A percentile compares a stretch with the other conserved stretches of the same genome.
These are phyloP conservation scores for Echium plantagineum DNA, from an alignment of 257 asterid genomes.

Conservation along the genomic window DNA sequence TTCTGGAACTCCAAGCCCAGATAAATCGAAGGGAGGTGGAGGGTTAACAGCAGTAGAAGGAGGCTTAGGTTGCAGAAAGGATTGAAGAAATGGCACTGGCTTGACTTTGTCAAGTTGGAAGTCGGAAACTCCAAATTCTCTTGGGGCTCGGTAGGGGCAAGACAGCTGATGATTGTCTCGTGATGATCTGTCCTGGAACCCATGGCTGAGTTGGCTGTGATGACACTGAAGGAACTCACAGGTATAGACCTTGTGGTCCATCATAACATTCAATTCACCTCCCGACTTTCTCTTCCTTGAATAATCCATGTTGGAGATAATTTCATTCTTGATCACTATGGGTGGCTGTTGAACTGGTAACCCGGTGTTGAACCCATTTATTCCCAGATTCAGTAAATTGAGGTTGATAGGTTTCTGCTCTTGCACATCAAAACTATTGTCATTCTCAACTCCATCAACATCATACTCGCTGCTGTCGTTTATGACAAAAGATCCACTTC, in stretches of 20 bases:
- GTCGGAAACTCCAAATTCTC: background rate
- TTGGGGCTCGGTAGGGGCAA: constrained; percentile 36
- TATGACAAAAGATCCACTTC: constrained; percentile 33
- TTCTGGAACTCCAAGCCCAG: constrained; percentile 63
- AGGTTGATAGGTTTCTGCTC: constrained; percentile 62
- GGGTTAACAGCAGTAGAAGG: constrained; percentile 17
- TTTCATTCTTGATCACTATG: constrained; percentile 30
- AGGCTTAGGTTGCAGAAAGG: constrained; percentile 32
- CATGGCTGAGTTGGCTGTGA: constrained; percentile 41
- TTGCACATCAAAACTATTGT: constrained; percentile 35
- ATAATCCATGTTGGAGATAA: constrained; percentile 36
- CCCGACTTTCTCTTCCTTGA: constrained; percentile 50
- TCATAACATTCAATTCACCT: constrained; percentile 26
- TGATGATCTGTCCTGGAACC: constrained; percentile 48
- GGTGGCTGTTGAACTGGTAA: constrained; percentile 28
- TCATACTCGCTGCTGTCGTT: constrained; percentile 67
- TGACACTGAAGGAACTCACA: constrained; percentile 71
- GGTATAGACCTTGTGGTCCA: constrained; percentile 52
- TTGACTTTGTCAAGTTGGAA: no score
- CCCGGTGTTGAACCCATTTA: constrained; percentile 28
- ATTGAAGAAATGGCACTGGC: constrained; percentile 26
- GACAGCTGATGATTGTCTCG: constrained; percentile 64
- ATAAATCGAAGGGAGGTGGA: constrained; percentile 32
- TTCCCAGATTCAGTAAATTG: constrained; percentile 25
- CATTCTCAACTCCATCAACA: constrained; percentile 50